Conservation (phyloP, 352 stramenopile genomes). For the Aphanomyces euteiches region DNA sequence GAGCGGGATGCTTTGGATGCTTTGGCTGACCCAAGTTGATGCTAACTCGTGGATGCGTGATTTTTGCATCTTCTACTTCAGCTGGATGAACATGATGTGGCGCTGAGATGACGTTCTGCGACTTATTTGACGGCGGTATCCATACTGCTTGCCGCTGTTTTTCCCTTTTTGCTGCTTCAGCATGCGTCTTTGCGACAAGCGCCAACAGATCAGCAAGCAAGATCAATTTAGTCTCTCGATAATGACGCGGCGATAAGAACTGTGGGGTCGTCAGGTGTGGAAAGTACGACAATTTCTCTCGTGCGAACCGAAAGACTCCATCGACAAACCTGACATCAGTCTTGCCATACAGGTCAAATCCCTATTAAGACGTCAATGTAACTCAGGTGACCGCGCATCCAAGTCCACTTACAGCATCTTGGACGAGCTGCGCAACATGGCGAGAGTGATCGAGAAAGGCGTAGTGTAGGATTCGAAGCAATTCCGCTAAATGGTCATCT, state of each 20-base stretch:
- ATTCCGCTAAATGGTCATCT: constrained; percentile 38
- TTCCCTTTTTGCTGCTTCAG: constrained; percentile 35
- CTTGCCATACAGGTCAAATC: constrained; percentile 73
- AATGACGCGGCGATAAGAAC: constrained; percentile 55
- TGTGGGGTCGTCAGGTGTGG: constrained; percentile 56
- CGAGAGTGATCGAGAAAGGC: constrained; percentile 70
- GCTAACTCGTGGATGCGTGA: not conserved
- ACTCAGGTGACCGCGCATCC: not conserved
- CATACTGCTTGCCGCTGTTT: constrained; percentile 50
- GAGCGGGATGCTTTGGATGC: not conserved
- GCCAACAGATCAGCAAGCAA: constrained; percentile 54
- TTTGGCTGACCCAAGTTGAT: constrained; percentile 27
- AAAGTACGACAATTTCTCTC: constrained; percentile 71
- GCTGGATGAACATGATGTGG: constrained; percentile 10
- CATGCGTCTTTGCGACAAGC: constrained; percentile 47
- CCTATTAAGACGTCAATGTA: constrained; percentile 22
- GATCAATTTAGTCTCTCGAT: constrained; percentile 53
- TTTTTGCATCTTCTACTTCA: not conserved
- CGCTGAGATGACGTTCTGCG: not conserved
- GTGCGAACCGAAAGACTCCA: constrained; percentile 60
- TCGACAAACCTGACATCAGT: constrained; percentile 76
- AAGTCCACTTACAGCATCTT: constrained; percentile 34
- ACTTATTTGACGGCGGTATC: constrained; percentile 41
- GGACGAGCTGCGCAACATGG: constrained; percentile 47
- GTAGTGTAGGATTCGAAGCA: constrained; percentile 68